Base-by-base conservation (phyloP, 495 filamentous ascomycete species). In the Penicillium alfredii region DNA sequence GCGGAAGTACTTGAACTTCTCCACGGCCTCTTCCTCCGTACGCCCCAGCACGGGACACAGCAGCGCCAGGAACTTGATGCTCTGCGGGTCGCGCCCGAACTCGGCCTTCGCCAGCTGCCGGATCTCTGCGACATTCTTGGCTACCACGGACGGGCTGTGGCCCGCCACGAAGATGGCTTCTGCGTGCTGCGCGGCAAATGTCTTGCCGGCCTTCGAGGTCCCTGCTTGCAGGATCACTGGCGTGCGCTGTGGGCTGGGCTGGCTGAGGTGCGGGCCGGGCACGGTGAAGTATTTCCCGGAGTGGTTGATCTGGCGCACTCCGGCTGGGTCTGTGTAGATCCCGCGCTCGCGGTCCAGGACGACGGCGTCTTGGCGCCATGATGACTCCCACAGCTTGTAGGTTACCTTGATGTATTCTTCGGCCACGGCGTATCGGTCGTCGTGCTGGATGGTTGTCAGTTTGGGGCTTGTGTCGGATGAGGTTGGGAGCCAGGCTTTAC, bases 341-440 rank as follows among this genome's bases (percentile, higher is more conserved):
- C 73, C 72, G 8, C 52, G 58, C 33, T 69, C 50, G 25, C 69
- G 68, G 42, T 84, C 72, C 4, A 71, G 68, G 13, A 71, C 54
- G 0, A 84, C 74, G 25, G 81, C 79, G 40, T 84, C 81, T 37
- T 76, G 69, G 4, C 78, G 67, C 80, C 80, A 84, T 7, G 78
- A 83, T 11, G 76, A 78, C 44, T 84, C 73, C 58, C 74, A 74
- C 2, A 86, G 72, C 47, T 82, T 83, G 66, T 84, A 84, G 37
- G 82, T 68, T 4, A 84, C 77, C 25, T 69, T 63, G 40, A 84
- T 57, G 54, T 84, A 86, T 51, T 86, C 81, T 38, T 82, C 76
- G 5, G 79, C 79, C 26, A 76, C 61, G 11, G 67, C 72, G 54
- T 86, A 86, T 27, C 81, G 66, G 40, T 83, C 74, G 47, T 84